Percentiles rank a stretch among this genome's conserved stretches.
Conservation (phyloP, 2,329 filamentous ascomycete genomes). For the Trichoderma oligosporum region DNA sequence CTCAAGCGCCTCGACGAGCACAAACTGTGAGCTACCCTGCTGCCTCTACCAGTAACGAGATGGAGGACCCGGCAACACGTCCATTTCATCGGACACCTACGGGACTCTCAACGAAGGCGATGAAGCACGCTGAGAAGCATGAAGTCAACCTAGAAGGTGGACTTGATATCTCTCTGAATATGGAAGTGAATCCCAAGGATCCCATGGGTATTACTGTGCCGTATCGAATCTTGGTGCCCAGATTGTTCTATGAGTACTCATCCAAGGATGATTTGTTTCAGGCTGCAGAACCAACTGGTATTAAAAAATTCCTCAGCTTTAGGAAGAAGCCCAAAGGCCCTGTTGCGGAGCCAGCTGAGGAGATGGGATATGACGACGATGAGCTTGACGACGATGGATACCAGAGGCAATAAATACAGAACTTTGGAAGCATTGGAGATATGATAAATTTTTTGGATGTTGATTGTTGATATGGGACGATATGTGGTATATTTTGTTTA, state of each 20-base stretch:
- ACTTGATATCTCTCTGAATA: slow-evolving; percentile 81
- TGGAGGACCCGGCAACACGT: slow-evolving; percentile 24
- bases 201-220: slow-evolving; percentile 83
- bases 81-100: slow-evolving; percentile 68
- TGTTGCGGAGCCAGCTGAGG: slow-evolving; percentile 19
- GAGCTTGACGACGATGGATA: slow-evolving; percentile 23
- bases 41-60: slow-evolving; percentile 23
- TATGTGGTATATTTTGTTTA: not conserved
- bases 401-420: slow-evolving; percentile 13
- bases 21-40: slow-evolving; percentile 31
- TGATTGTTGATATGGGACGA: not conserved
- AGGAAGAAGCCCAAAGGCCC: slow-evolving; percentile 34
- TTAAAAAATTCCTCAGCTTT: slow-evolving; percentile 47
- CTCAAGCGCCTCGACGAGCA: slow-evolving; percentile 34
- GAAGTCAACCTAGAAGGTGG: slow-evolving; percentile 77
- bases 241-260: slow-evolving; percentile 59
- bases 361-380: slow-evolving; percentile 27
- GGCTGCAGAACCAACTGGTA: slow-evolving; percentile 33
- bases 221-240: slow-evolving; percentile 82
- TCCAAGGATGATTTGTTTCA: slow-evolving; percentile 37
- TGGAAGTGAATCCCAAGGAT: slow-evolving; percentile 82
- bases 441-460: not conserved
- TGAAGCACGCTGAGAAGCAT: slow-evolving; percentile 50
- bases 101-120: slow-evolving; percentile 59
- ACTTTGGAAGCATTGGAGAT: not conserved